Evolutionary conservation across 148 eudicot species (phyloP).

Genomic region (Dysphania ambrosioides): DNA sequence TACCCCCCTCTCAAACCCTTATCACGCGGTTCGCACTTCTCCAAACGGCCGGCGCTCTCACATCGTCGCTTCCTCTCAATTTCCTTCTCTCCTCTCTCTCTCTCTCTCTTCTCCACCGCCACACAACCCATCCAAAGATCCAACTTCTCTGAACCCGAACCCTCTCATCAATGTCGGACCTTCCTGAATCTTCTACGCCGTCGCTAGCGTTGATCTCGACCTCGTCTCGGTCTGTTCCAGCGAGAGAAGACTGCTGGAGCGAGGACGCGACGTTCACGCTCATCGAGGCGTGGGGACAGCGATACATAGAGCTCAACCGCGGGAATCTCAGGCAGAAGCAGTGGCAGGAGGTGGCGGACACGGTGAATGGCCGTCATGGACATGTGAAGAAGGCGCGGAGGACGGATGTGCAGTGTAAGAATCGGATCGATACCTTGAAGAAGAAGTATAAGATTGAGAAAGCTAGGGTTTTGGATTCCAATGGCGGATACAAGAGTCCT

Average conservation of each 20-base stretch:
- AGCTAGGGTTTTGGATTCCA: slow-evolving; percentile 51
- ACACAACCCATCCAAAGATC: too few relatives aligned
- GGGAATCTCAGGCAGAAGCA: slow-evolving; percentile 78
- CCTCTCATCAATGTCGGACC: slow-evolving; percentile 38
- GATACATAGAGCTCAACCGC: slow-evolving; percentile 62
- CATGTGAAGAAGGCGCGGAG: slow-evolving; percentile 52
- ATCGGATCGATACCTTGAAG: slow-evolving; percentile 78
- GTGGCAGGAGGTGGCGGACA: slow-evolving; percentile 79
- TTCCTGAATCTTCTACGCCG: slow-evolving; percentile 32
- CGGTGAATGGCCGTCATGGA: slow-evolving; percentile 61
- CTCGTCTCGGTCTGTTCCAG: slow-evolving; percentile 37
- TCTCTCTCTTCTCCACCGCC: background rate
- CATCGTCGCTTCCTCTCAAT: slow-evolving; percentile 31
- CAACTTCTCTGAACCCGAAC: background rate
- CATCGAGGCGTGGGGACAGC: slow-evolving; percentile 72
- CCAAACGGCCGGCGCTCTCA: slow-evolving; percentile 35
- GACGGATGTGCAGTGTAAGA: slow-evolving; percentile 80
- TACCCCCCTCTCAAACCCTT: slow-evolving; percentile 21
- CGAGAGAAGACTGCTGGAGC: slow-evolving; percentile 76
- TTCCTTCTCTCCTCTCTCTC: background rate
- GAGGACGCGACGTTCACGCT: slow-evolving; percentile 72
- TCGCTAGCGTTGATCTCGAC: slow-evolving; percentile 25
- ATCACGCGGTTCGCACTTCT: slow-evolving; percentile 32
- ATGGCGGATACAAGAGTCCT: slow-evolving; percentile 34
- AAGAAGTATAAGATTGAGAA: slow-evolving; percentile 81